A percentile compares a stretch with the other conserved stretches of the same genome.
Conservation (phyloP, 148 eudicot species). For the Diospyros kaki region DNA sequence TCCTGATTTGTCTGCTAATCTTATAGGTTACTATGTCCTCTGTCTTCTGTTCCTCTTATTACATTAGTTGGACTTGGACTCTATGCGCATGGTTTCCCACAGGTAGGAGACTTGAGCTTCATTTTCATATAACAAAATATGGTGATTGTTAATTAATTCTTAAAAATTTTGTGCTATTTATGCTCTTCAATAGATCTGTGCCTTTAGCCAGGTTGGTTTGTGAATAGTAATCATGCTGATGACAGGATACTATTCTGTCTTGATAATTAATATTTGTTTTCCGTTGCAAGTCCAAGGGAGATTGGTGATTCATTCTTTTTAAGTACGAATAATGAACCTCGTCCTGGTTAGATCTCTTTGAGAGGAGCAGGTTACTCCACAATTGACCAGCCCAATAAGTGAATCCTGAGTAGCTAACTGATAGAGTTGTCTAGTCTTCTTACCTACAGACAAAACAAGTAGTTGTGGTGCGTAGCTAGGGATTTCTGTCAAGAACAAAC, state of each 20-base stretch:
- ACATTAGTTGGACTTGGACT: constrained; percentile 83
- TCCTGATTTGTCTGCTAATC: constrained; percentile 6
- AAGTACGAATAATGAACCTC: not conserved
- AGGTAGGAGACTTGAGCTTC: constrained; percentile 28
- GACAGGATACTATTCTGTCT: not conserved
- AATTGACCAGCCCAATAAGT: not conserved
- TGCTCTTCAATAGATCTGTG: not conserved
- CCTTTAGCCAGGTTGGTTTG: not conserved
- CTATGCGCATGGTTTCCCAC: constrained; percentile 71
- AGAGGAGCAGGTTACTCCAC: not conserved
- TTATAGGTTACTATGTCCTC: constrained; percentile 65
- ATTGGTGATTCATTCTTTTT: not conserved
- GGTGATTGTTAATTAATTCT: not conserved
- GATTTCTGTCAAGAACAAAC: not conserved
- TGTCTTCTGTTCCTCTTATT: constrained; percentile 70
- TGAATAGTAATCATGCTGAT: not conserved
- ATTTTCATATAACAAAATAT: not conserved
- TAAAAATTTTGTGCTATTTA: not conserved
- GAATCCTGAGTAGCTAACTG: not conserved
- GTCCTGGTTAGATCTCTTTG: not conserved
- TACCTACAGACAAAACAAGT: not conserved
- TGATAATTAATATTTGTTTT: not conserved
- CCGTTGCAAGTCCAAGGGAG: not conserved
- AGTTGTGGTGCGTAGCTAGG: not conserved
- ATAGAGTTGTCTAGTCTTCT: not conserved